A percentile compares a stretch with the other conserved stretches of the same genome.
These are phyloP conservation scores for Aspergillus baeticus DNA, from an alignment of 495 filamentous ascomycete genomes.

Conservation along the genomic window DNA sequence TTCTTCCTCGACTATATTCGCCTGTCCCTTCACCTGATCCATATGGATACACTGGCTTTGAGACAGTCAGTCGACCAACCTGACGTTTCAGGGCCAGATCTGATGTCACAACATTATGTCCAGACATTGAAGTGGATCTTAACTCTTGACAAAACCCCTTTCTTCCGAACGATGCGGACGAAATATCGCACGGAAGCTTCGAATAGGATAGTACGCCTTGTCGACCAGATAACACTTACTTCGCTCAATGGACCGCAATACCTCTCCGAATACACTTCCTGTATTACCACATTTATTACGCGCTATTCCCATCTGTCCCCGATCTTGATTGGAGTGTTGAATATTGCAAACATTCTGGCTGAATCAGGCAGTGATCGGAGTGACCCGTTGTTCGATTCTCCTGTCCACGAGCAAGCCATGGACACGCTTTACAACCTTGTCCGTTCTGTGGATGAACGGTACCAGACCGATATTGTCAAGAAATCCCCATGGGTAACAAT, in stretches of 20 bases:
- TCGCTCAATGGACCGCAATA: slow-evolving; percentile 22
- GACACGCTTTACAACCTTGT: slow-evolving; percentile 27
- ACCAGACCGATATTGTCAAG: slow-evolving; percentile 37
- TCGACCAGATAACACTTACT: slow-evolving; percentile 26
- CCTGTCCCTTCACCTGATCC: slow-evolving; percentile 35
- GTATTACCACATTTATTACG: slow-evolving; percentile 25
- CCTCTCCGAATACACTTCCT: slow-evolving; percentile 27
- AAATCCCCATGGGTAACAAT: slow-evolving; percentile 39
- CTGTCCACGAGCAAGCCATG: slow-evolving; percentile 15
- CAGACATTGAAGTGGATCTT: slow-evolving; percentile 30
- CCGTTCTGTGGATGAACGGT: slow-evolving; percentile 30
- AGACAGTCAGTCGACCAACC: slow-evolving; percentile 24
- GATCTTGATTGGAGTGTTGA: slow-evolving; percentile 20
- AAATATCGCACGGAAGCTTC: slow-evolving; percentile 20
- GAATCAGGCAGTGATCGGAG: slow-evolving; percentile 25
- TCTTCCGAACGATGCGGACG: slow-evolving; percentile 29
- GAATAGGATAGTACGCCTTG: slow-evolving; percentile 28
- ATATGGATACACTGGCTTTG: slow-evolving; percentile 31
- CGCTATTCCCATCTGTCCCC: slow-evolving; percentile 25
- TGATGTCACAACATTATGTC: slow-evolving; percentile 31
- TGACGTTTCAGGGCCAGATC: slow-evolving; percentile 24
- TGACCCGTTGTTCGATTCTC: slow-evolving; percentile 18
- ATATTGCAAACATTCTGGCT: slow-evolving; percentile 21
- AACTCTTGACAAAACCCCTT: slow-evolving; percentile 29
- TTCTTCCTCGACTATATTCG: slow-evolving; percentile 35